Base-by-base conservation (phyloP, 768 basidiomycete species). In the Tricholoma hemisulphureum region DNA sequence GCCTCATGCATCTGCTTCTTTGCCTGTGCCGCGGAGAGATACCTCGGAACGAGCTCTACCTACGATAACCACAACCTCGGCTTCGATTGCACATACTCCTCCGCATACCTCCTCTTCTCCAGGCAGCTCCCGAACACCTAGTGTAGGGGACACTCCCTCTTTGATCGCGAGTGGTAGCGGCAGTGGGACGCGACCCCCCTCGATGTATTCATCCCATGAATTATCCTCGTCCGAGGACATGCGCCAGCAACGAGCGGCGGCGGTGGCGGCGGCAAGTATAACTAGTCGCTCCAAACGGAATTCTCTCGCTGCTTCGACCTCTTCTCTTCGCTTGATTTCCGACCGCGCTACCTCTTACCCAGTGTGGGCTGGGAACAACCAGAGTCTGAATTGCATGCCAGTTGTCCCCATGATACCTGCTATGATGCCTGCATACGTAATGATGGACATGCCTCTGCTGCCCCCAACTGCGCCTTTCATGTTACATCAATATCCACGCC, bases 381-480 rank as follows among this genome's bases (percentile, higher is more conserved):
- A 68, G 21, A 73, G 72, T 50, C 58, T 77, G 32, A 68, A 70
- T 35, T 66, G 66, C 55, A 66, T 77, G 18, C 75, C 77, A 6
- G 71, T 77, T 6, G 68, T 80, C 10, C 77, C 71, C 2, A 61
- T 64, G 21, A 66, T 80, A 56, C 75, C 76, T 16, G 49, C 70
- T 29, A 69, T 74, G 46, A 69, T 82, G 51, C 77, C 79, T 8
- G 73, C 79, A 37, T 78, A 57, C 51, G 55, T 75, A 56, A 71
- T 78, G 54, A 73, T 84, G 71, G 85, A 89, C 61, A 82, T 83
- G 80, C 86, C 88, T 6, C 73, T 91, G 9, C 77, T 91, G 28
- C 89, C 89, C 9, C 89, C 89, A 5, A 78, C 84, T 1, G 82
- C 89, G 21, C 87, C 89, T 11, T 91, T 90, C 71, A 89, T 89